Evolutionary conservation across 768 basidiomycete genomes (phyloP).

Genomic region (Thelephora ganbajun): DNA sequence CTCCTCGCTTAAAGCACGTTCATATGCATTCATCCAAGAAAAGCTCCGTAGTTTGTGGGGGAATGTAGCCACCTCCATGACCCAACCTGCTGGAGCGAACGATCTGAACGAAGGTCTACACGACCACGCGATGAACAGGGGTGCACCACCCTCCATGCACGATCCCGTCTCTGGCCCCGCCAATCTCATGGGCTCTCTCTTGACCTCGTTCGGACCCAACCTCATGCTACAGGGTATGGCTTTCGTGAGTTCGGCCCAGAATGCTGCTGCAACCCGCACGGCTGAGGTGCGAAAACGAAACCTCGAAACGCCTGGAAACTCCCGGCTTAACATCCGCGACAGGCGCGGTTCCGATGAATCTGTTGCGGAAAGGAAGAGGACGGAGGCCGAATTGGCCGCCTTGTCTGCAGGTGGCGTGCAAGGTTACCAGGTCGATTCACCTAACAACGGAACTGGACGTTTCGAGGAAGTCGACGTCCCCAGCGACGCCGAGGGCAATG

Average conservation of each 20-base stretch:
- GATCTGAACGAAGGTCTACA: constrained; percentile 10
- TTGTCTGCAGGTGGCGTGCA: constrained; percentile 14
- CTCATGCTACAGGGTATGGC: constrained; percentile 57
- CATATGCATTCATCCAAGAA: constrained; percentile 53
- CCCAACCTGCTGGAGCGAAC: constrained; percentile 22
- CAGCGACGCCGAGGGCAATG: constrained; percentile 53
- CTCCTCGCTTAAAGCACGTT: constrained; percentile 41
- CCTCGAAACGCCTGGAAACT: constrained; percentile 18
- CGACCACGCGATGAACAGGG: constrained; percentile 13
- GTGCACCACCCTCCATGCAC: constrained; percentile 29
- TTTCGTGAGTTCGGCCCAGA: constrained; percentile 39
- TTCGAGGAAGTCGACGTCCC: constrained; percentile 65
- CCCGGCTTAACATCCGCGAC: constrained; percentile 9
- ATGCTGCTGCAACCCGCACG: constrained; percentile 21
- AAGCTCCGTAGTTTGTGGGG: constrained; percentile 55
- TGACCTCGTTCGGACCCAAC: constrained; percentile 67
- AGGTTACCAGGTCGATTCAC: constrained; percentile 12
- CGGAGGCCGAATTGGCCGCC: constrained; percentile 47
- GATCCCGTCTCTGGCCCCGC: constrained; percentile 51
- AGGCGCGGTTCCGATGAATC: not conserved
- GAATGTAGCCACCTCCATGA: constrained; percentile 34
- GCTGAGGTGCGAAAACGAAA: constrained; percentile 9
- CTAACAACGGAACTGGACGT: constrained; percentile 16
- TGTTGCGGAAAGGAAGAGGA: constrained; percentile 28
- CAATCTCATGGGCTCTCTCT: constrained; percentile 51